A percentile compares a stretch with the other conserved stretches of the same genome.
Conservation (phyloP, 345 rosid species). For the Lenwebbia sp. region DNA sequence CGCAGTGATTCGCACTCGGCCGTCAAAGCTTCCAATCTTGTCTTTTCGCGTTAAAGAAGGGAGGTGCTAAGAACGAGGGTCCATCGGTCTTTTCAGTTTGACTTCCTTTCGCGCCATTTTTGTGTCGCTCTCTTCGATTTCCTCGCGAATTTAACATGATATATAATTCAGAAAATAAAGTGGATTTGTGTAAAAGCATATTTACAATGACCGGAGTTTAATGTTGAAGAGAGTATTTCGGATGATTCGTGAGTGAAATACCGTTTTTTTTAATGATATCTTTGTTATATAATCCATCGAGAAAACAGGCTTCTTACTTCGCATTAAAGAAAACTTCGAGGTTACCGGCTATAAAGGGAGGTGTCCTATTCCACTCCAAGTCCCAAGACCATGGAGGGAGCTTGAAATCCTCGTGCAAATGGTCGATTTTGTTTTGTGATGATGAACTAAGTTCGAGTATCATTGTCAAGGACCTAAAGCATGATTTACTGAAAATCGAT, state of each 20-base stretch:
- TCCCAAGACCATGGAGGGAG: no score
- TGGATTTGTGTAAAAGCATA: not conserved
- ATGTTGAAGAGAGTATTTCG: no score
- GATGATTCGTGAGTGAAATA: no score
- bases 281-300: no score
- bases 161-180: not conserved
- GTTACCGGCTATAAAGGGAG: no score
- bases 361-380: no score
- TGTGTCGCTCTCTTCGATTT: not conserved
- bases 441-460: not conserved
- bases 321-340: no score
- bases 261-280: no score
- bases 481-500: not conserved
- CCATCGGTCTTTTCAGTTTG: not conserved
- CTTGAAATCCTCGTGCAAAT: no score
- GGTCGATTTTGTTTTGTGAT: no score
- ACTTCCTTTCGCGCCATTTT: not conserved
- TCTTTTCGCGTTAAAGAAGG: not conserved
- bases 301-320: no score
- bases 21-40: not conserved
- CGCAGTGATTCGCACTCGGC: not conserved
- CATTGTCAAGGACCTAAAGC: not conserved
- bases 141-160: not conserved
- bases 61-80: not conserved
- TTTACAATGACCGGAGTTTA: not conserved